These are phyloP conservation scores for Prunus kanzakura DNA, from an alignment of 306 rosid species.

Conservation along the genomic window DNA sequence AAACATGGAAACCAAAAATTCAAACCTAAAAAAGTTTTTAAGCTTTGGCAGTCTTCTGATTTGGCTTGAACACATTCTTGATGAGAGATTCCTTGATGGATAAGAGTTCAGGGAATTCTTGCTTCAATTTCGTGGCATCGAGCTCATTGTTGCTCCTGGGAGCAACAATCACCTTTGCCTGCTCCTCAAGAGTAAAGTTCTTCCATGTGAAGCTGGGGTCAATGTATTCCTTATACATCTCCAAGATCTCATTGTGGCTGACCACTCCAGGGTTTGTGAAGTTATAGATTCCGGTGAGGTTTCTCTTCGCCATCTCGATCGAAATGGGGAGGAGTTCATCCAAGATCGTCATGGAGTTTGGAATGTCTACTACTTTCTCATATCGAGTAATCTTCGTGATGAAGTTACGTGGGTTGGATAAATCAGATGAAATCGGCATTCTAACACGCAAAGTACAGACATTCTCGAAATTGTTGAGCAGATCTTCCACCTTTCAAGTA, in stretches of 20 bases:
- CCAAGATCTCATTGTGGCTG: slow-evolving; percentile 84
- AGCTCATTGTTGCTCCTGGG: slow-evolving; percentile 87
- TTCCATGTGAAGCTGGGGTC: slow-evolving; percentile 71
- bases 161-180: slow-evolving; percentile 87
- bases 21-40: slow-evolving; percentile 32
- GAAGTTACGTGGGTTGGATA: slow-evolving; percentile 78
- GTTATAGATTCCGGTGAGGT: slow-evolving; percentile 77
- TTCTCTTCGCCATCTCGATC: slow-evolving; percentile 83
- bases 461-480: slow-evolving; percentile 73
- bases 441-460: slow-evolving; percentile 83
- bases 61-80: slow-evolving; percentile 72
- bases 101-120: slow-evolving; percentile 71
- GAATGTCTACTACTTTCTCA: slow-evolving; percentile 81
- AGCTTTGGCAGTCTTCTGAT: slow-evolving; percentile 41
- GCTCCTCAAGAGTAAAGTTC: slow-evolving; percentile 83
- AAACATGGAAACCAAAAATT: slow-evolving; percentile 23
- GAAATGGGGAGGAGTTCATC: slow-evolving; percentile 89
- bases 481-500: slow-evolving; percentile 67
- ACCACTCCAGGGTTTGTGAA: slow-evolving; percentile 94
- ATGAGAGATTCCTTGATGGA: slow-evolving; percentile 83
- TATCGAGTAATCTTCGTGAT: slow-evolving; percentile 78
- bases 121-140: slow-evolving; percentile 57
- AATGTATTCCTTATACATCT: slow-evolving; percentile 66
- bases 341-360: slow-evolving; percentile 83
- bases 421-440: slow-evolving; percentile 87